A percentile compares a stretch with the other conserved stretches of the same genome.
phyloP scores from a whole-genome alignment of 345 rosid genomes.

The Alliaria petiolata region DNA sequence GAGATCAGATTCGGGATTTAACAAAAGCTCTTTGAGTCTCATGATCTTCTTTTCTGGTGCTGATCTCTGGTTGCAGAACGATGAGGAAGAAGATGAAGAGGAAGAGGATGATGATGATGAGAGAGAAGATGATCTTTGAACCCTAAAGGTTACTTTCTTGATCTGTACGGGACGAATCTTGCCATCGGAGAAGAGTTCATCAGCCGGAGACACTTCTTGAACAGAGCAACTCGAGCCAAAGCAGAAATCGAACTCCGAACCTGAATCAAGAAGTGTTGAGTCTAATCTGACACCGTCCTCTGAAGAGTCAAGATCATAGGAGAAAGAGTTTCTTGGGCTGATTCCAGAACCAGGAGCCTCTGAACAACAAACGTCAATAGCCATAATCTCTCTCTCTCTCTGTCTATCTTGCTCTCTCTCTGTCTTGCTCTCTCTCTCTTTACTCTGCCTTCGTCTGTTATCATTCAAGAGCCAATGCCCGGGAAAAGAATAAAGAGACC shows the following conservation, averaged over 20 bases:
- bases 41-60: conserved; percentile 53
- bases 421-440: neutral
- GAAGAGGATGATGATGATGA: conserved; percentile 17
- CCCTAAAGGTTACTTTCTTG: conserved; percentile 38
- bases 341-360: conserved; percentile 57
- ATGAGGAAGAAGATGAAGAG: conserved; percentile 12
- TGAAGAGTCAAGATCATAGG: conserved; percentile 54
- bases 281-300: conserved; percentile 42
- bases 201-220: conserved; percentile 68
- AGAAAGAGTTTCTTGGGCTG: conserved; percentile 76
- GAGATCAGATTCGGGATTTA: conserved; percentile 31
- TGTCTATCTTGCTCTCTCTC: neutral
- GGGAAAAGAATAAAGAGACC: conserved; percentile 25
- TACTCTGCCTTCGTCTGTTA: neutral
- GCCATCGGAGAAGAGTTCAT: conserved; percentile 87
- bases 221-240: conserved; percentile 36
- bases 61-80: neutral
- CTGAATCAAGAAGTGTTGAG: conserved; percentile 44
- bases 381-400: conserved; percentile 38
- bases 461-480: conserved; percentile 16
- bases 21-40: conserved; percentile 67
- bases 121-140: conserved; percentile 24
- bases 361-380: conserved; percentile 61
- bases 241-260: conserved; percentile 69
- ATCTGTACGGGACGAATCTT: conserved; percentile 69